Evolutionary conservation across 140 eudicot species (phyloP).

Genomic region (Ambrosia hybrid): DNA sequence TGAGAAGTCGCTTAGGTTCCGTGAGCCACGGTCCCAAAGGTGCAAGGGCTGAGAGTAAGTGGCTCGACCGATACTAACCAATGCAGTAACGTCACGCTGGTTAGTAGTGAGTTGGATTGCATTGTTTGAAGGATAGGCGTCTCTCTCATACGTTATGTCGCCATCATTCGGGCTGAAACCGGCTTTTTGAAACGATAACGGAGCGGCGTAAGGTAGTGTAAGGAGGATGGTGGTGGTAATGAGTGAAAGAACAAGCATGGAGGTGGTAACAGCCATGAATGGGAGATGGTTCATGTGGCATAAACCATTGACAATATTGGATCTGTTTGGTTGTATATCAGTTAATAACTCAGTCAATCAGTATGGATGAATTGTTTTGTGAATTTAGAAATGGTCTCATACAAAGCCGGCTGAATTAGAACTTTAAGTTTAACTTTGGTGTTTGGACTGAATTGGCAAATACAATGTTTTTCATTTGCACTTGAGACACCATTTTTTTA

Average conservation of each 20-base stretch:
- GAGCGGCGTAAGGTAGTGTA: conserved; percentile 26
- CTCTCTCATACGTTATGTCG: conserved; percentile 39
- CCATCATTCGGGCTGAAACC: conserved; percentile 42
- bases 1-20: conserved; percentile 42
- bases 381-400: conserved; percentile 14
- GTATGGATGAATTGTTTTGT: background rate
- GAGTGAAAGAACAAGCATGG: conserved; percentile 5
- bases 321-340: conserved; percentile 8
- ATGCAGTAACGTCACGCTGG: conserved; percentile 33
- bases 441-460: too few relatives aligned
- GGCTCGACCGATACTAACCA: conserved; percentile 49
- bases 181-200: conserved; percentile 32
- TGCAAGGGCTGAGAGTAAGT: conserved; percentile 39
- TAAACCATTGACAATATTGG: conserved; percentile 17
- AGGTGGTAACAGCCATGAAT: conserved; percentile 22
- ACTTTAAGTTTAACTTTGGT: too few relatives aligned
- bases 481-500: too few relatives aligned
- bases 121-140: conserved; percentile 43
- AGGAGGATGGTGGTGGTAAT: conserved; percentile 26
- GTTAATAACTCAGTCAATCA: conserved; percentile 21
- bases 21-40: conserved; percentile 37
- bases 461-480: too few relatives aligned
- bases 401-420: conserved; percentile 27
- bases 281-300: conserved; percentile 16
- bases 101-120: conserved; percentile 48